phyloP scores from a whole-genome alignment of 306 rosid genomes.

The Cucumis sativus region Cucumber_9930_V3 NC_026659.2:9731001-9731500 shows the following conservation, averaged over 20 bases:
- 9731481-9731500: background rate
- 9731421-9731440: background rate
- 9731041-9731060: no score
- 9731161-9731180: slow-evolving; percentile 79
- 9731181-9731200: slow-evolving; percentile 82
- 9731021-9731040: no score
- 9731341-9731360: slow-evolving; percentile 29
- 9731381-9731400: background rate
- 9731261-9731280: slow-evolving; percentile 83
- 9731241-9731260: slow-evolving; percentile 92
- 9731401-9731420: background rate
- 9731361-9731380: background rate
- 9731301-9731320: slow-evolving; percentile 55
- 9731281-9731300: slow-evolving; percentile 34
- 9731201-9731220: slow-evolving; percentile 46
- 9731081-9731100: slow-evolving; percentile 43
- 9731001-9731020: no score
- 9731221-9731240: slow-evolving; percentile 45
- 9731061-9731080: no score
- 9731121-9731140: slow-evolving; percentile 91
- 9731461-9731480: background rate
- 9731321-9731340: slow-evolving; percentile 54
- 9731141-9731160: slow-evolving; percentile 58
- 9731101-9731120: slow-evolving; percentile 95
- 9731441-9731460: background rate